Percentiles rank a stretch among this genome's conserved stretches.
These are phyloP conservation scores for Suhomyces kunorum DNA, from an alignment of 1,139 yeast genomes.

Conservation along the genomic window DNA sequence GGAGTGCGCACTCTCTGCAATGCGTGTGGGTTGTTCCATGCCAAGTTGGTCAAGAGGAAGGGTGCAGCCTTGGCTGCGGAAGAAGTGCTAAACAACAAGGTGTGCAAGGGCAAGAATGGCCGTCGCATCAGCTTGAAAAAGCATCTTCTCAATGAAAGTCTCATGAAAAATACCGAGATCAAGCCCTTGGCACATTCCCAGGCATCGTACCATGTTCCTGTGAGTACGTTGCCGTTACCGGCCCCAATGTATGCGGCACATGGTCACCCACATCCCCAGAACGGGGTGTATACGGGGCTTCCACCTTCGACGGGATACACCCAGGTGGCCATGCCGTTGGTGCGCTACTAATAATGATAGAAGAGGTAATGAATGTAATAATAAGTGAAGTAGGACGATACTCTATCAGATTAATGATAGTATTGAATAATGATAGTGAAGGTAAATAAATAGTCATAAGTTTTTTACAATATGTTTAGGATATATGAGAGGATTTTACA, in stretches of 20 bases:
- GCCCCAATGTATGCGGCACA: constrained; percentile 15
- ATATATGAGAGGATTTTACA: no score
- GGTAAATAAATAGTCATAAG: neutral
- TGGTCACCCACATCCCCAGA: constrained; percentile 8
- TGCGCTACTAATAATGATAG: constrained; percentile 18
- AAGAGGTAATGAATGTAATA: neutral
- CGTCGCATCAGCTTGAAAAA: constrained; percentile 44
- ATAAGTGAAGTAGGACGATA: neutral
- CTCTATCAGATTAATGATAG: no score
- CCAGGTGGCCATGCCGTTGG: constrained; percentile 19
- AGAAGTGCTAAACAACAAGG: constrained; percentile 48
- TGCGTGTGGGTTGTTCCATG: constrained; percentile 86
- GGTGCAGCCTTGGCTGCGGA: constrained; percentile 66
- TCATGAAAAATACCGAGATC: constrained; percentile 13
- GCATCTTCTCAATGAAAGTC: constrained; percentile 22
- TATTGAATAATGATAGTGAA: neutral
- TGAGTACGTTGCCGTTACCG: constrained; percentile 19
- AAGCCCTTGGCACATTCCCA: constrained; percentile 5
- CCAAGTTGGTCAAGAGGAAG: constrained; percentile 65
- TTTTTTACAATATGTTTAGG: no score
- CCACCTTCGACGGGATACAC: constrained; percentile 11
- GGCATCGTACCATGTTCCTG: constrained; percentile 11
- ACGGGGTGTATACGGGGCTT: neutral
- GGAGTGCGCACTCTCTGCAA: constrained; percentile 85
- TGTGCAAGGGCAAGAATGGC: constrained; percentile 50